Base-by-base conservation (phyloP, 768 basidiomycete genomes). In the Suillus subluteus region DNA sequence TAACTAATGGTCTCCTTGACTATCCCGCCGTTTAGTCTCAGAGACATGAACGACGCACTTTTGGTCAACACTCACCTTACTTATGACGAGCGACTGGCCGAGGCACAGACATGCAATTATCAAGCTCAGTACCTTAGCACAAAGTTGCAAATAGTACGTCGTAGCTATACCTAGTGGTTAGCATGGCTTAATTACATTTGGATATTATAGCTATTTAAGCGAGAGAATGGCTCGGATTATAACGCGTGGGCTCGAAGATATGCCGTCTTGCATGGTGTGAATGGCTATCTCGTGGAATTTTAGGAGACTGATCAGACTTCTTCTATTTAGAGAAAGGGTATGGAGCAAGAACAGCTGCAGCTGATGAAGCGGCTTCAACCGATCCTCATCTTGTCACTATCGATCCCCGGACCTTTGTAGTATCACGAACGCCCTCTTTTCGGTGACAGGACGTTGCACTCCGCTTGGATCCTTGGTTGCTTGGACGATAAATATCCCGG, bases 321-420 rank as follows among this genome's bases (percentile, higher is more conserved):
- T 30, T 41, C 15, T 18, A 9, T 5, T 6, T n/a, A 61, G 59
- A 30, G 11, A 23, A 30, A 43, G 59, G 59, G 18, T 43, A 61
- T 43, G 59, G 59, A 61, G 26, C 26, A 30, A 61, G 59, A 61
- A 61, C 59, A 41, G 59, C 13, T 12, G 40, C 40, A 61, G 59
- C 59, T 30, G 26, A 61, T 26, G 11, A 12, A 11, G 26, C 16
- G 6, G 59, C 59, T 30, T 30, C 8, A 30, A 30, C 15, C 6
- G 59, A 61, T 61, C 18, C 3, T 11, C 2, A 43, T 43, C 41
- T 61, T 61, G 59, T 43, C 26, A 61, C 41, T 6, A 61, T 61
- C 11, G 41, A 61, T 30, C 59, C 59, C 6, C 18, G 18, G 3
- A 61, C 26, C 7, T 61, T 61, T 61, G 59, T 41, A 11, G 1